Base-by-base conservation (phyloP, 768 basidiomycete species). In the Trametes coccinea region DNA sequence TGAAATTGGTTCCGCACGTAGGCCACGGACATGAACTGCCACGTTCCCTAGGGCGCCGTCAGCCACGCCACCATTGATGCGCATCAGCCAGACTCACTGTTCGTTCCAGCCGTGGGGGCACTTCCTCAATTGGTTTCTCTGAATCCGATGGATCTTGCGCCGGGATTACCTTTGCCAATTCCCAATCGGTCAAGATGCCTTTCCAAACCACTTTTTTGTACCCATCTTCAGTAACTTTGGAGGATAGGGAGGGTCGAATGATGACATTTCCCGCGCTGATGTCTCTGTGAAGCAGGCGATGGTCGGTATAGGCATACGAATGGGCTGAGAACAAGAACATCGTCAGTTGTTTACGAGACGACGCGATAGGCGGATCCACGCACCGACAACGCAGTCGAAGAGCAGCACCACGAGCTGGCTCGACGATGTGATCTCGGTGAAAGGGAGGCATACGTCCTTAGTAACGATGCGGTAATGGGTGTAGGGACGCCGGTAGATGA, bases 381-480 rank as follows among this genome's bases (percentile, higher is more conserved):
- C 10, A 61, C 50, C 43, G 13, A 37, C 7, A 17, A 64, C 17
- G 11, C 59, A 53, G 40, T 56, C 53, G 2, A 27, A 37, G 22
- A 64, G 37, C 5, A 64, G 29, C 1, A n/a, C 43, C 46, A 60
- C 16, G 5, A 64, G 50, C 31, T 64, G 63, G 11, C 44, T 30
- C 2, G 48, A 40, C 3, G 29, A 53, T n/a, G 13, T 27, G 55
- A 60, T 61, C 16, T 40, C 33, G 1, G n/a, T 14, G 16, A 64
- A 51, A 5, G 59, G 44, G n/a, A 60, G 31, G 33, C 55, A 56
- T 1, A 61, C 53, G 16, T 60, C 59, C 39, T 60, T 30, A 5
- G 56, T 50, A 4, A 57, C 59, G 9, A 64, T 45, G n/a, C 63
- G 49, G 37, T 64, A 64, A 51, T 64, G 63, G 9, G 34, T 31